Conservation (phyloP, 768 basidiomycete species). For the Phlegmacium glaucopus region DNA sequence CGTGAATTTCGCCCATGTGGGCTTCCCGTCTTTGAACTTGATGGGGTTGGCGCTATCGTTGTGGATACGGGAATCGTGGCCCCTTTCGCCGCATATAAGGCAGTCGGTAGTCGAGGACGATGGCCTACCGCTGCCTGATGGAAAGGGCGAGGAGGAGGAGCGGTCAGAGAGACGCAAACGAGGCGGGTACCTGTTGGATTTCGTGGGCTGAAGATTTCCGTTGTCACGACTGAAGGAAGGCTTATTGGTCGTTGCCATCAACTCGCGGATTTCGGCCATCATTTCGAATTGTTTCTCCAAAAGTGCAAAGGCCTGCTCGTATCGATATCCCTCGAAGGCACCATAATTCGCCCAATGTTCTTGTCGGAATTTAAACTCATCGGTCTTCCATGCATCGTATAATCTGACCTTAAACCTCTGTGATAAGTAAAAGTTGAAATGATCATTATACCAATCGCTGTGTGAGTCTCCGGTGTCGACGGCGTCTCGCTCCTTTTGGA, state of each 20-base stretch:
- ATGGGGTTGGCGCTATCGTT: neutral
- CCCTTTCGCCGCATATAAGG: constrained; percentile 6
- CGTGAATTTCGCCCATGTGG: neutral
- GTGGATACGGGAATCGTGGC: neutral
- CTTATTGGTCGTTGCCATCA: too few relatives aligned
- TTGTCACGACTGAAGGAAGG: neutral
- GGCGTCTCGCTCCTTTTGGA: constrained; percentile 2
- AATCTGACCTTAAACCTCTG: constrained; percentile 3
- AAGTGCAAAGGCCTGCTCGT: neutral
- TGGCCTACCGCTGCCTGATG: constrained; percentile 4
- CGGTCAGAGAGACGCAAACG: neutral
- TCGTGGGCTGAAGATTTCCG: neutral
- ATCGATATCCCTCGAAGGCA: neutral
- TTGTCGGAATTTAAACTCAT: constrained; percentile 5
- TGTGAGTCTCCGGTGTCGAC: neutral
- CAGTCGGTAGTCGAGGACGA: constrained; percentile 2
- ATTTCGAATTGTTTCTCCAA: neutral
- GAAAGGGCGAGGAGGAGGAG: constrained; percentile 2
- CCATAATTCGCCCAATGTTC: neutral
- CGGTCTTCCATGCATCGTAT: constrained; percentile 5
- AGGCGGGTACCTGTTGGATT: neutral
- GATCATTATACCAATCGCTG: neutral
- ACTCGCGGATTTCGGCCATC: neutral
- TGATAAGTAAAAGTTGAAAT: constrained; percentile 8
- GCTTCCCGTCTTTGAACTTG: constrained; percentile 4